Base-by-base conservation (phyloP, 202 grass and related monocot species). In the Saccharum hybrid region DNA sequence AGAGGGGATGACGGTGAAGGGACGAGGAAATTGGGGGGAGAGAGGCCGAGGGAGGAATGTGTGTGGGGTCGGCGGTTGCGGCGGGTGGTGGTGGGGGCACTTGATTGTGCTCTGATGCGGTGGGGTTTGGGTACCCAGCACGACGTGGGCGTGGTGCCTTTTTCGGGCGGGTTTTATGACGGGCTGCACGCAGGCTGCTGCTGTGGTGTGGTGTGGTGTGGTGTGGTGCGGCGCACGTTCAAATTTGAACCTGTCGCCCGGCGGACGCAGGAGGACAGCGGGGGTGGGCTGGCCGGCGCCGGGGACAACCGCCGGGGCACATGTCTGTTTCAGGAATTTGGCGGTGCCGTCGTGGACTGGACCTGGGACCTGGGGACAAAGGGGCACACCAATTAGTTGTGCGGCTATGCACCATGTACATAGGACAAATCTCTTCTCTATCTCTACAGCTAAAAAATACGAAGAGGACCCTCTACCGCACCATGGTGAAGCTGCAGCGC, bases 211-310 rank as follows among this genome's bases (percentile, higher is more conserved):
- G 16, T 54, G 84, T 62, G n/a, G n/a, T n/a, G n/a, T n/a, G n/a
- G n/a, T n/a, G n/a, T n/a, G n/a, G n/a, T n/a, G n/a, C 77, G 49
- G 71, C 40, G 84, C 84, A 86, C 72, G 84, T 86, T 81, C 71
- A 68, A 81, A 86, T 86, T 81, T 81, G 26, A 81, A 81, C 49
- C 9, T 28, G 79, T 73, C 42, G 68, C n/a, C 62, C 71, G 33
- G 70, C 19, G 30, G 77, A 26, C 2, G 77, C 42, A 37, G 62
- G 66, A 81, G 61, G 76, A 43, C 74, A 77, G 74, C 57, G 14
- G 52, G 52, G 0, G 34, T 57, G 49, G 72, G 48, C 46, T 74
- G 72, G 72, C 71, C 71, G 72, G 31, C 72, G 48, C 18, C 49
- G 48, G 14, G 60, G 76, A 49, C 46, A 49, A 16, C 49, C 72